Evolutionary conservation across 345 rosid genomes (phyloP), one percentile per base, ranked within the genome.

Genomic region (Clausena lansium): DNA sequence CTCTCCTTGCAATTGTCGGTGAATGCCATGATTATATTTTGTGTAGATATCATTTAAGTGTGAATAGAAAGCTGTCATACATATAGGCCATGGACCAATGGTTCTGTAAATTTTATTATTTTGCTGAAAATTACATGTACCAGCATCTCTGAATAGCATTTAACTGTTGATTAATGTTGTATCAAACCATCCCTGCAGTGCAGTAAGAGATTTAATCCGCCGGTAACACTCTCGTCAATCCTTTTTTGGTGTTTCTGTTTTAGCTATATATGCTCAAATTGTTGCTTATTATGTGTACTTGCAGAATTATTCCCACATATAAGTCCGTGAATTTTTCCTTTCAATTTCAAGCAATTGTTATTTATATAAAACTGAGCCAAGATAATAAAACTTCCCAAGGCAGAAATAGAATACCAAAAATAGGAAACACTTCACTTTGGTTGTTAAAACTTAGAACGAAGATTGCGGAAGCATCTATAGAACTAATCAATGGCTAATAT

Each of bases 41-140:
- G 57, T 74, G 52, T 66, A 66, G 45, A 71, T 69, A 65, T 39
- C 66, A 35, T 14, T 59, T 47, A 60, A 52, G 45, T 59, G 47
- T 57, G 41, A 61, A 65, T 66, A 47, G 57, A 67, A 65, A 11
- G 80, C 2, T 62, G 50, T 28, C 57, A 1, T 52, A 45, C 9
- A 24, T 14, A 27, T 64, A 64, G 24, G 24, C 11, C 39, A 32
- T 64, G 65, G 52, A 45, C 50, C 69, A 7, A 38, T 72, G 74
- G 67, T 77, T 32, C 57, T 47, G 62, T 76, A 70, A 67, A 67
- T 64, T 50, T 9, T 11, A 24, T 8, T 1, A 52, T 7, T 65
- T 55, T 15, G 20, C 6, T 1, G 50, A 45, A 52, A 52, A 52
- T 52, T 52, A 17, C 57, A 17, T 52, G 57, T 17, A 52, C 8